Evolutionary conservation across 805 yeast species (phyloP), one percentile per base, ranked within the genome.

Genomic region (Diddensiella transvaalensis): DNA sequence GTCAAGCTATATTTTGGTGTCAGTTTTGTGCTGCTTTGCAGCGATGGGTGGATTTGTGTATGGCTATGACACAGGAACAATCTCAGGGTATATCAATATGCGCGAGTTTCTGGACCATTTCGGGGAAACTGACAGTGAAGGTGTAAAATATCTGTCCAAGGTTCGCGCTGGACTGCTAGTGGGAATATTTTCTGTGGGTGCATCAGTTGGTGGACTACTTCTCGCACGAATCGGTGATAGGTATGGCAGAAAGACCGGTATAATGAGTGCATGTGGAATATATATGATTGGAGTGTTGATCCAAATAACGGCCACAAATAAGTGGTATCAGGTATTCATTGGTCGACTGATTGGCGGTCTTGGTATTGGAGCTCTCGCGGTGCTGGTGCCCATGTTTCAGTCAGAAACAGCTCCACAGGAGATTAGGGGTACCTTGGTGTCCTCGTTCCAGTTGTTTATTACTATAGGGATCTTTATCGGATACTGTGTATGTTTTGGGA

Each of bases 61-160:
- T 68, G 99, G 99, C 59, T 91, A 90, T 62, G 99, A 91, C 66
- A 91, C 98, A 0, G 98, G 98, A 3, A 80, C 85, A 51, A 78
- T 80, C 60, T 78, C 83, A 3, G 84, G 84, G 45, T 79, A 79
- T 56, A 79, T 80, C 46, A 78, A 79, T 63, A 77, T 80, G 83
- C 57, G 70, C n/a, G 77, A 75, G 52, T 80, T 72, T 63, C 54
- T 64, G 43, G 49, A 56, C 22, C 67, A 82, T 55, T 80, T 79
- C 54, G 85, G 83, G n/a, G 11, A 38, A 24, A 21, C 21, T 5
- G 23, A 38, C 41, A 38, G 21, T 10, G 41, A 38, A 6, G 77
- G 76, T 22, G 63, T 50, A 8, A 55, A 62, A 36, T 58, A 56
- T 56, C 64, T 80, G 38, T 73, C 83, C 6, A 71, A 77, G 55